A percentile compares a stretch with the other conserved stretches of the same genome.
Conservation (phyloP, 192 early-diverging fungal genomes). For the Mortierella antarctica region DNA sequence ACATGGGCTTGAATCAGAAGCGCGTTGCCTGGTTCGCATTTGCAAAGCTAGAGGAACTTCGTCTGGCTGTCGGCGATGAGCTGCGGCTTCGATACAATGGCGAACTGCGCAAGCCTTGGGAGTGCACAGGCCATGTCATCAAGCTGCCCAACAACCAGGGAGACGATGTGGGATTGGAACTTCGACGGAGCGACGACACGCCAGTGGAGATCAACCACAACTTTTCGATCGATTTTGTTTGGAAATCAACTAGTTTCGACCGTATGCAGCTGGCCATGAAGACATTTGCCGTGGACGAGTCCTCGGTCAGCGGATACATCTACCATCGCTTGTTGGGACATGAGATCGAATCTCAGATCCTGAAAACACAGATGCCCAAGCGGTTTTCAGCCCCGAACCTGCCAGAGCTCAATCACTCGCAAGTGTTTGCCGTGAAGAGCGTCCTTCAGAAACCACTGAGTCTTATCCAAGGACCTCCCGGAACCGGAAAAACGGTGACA, state of each 20-base stretch:
- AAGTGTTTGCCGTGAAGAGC: slow-evolving; percentile 93
- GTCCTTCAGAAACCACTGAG: slow-evolving; percentile 93
- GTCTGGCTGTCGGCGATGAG: slow-evolving; percentile 95
- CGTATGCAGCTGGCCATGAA: slow-evolving; percentile 97
- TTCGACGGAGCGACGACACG: slow-evolving; percentile 72
- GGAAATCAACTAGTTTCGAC: slow-evolving; percentile 98
- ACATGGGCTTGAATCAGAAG: slow-evolving; percentile 94
- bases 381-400: slow-evolving; percentile 92
- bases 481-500: slow-evolving; percentile 99
- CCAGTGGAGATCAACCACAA: slow-evolving; percentile 87
- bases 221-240: slow-evolving; percentile 97
- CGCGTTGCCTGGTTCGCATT: slow-evolving; percentile 92
- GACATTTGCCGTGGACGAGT: slow-evolving; percentile 96
- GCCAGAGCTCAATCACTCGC: slow-evolving; percentile 97
- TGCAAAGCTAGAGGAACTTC: slow-evolving; percentile 94
- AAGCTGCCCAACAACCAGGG: slow-evolving; percentile 93
- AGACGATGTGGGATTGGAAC: slow-evolving; percentile 96
- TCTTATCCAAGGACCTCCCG: slow-evolving; percentile 96
- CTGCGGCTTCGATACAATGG: slow-evolving; percentile 89
- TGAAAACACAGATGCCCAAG: slow-evolving; percentile 85
- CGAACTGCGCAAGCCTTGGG: slow-evolving; percentile 87
- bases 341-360: slow-evolving; percentile 88
- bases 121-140: slow-evolving; percentile 90
- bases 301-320: slow-evolving; percentile 93
- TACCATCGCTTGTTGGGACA: slow-evolving; percentile 96